Evolutionary conservation across 352 stramenopile species (phyloP), one percentile per base, ranked within the genome.

Genomic region (Elongisporangium prolatum): DNA sequence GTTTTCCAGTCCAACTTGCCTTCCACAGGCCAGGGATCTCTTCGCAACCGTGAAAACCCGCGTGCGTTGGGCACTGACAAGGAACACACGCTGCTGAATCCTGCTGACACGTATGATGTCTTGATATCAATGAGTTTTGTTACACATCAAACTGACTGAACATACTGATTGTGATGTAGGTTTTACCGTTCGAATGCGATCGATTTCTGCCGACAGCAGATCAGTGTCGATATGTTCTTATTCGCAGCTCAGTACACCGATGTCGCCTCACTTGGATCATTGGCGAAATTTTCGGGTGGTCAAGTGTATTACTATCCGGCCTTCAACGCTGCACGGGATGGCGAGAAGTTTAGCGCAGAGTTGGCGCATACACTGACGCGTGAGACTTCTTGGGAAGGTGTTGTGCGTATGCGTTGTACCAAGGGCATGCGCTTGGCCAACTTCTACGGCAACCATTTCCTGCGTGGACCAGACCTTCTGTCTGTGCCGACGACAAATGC

Each of bases 371-470:
- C 78, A 11, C 74, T 99, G 28, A 96, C 88, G 14, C 86, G 97
- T 44, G 84, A 96, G 54, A 99, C 96, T 40, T 88, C 80, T 8
- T 98, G 91, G 68, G 97, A 99, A 71, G 90, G 93, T 5, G 97
- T 99, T 24, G 98, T 99, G 86, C 88, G 97, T 59, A 95, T 99
- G 63, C 93, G 97, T 49, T 98, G 90, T 66, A 99, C 96, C 14
- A 95, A 98, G 71, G 96, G 96, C 62, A 97, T 99, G 87, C 89
- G 94, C n/a, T 89, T 99, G 50, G 86, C 84, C 25, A 98, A 98
- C 67, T 99, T 99, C 69, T 98, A 99, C 73, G 98, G 98, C 65
- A 99, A 99, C 69, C 98, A 98, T 64, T 98, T 97, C 69, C 88
- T 99, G 68, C 91, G 97, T 24, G 97, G 96, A 20, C 96, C 93